Conservation (phyloP, 306 rosid species). For the Urtica urens region DNA sequence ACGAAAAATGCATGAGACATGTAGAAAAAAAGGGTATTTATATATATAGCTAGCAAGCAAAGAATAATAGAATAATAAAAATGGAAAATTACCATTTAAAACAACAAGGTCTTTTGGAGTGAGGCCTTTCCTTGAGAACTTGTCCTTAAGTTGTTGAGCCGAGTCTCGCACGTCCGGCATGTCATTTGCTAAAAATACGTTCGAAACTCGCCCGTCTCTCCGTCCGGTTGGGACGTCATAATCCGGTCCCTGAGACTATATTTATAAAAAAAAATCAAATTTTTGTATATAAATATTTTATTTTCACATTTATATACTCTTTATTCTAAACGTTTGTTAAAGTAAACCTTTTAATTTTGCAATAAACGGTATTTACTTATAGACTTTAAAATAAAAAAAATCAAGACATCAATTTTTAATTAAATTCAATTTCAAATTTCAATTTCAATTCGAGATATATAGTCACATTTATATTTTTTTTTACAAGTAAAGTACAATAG, state of each 20-base stretch:
- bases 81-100: slow-evolving; percentile 38
- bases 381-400: too few species aligned
- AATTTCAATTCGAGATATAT: too few species aligned
- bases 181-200: slow-evolving; percentile 32
- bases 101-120: slow-evolving; percentile 66
- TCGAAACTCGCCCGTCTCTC: slow-evolving; percentile 65
- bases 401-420: too few species aligned
- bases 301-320: too few species aligned
- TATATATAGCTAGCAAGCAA: too few species aligned
- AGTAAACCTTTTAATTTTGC: too few species aligned
- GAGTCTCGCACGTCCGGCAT: slow-evolving; percentile 84
- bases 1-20: slow-evolving; percentile 44
- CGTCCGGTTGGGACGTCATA: slow-evolving; percentile 68
- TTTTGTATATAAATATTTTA: too few species aligned
- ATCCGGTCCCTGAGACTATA: slow-evolving; percentile 53
- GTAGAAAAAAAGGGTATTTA: slow-evolving; percentile 15
- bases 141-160: slow-evolving; percentile 42
- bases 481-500: too few species aligned
- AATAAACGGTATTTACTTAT: too few species aligned
- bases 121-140: slow-evolving; percentile 54
- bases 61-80: not conserved
- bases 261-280: not conserved
- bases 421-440: too few species aligned
- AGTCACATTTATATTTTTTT: too few species aligned
- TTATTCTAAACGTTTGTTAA: too few species aligned